Base-by-base conservation (phyloP, 192 early-diverging fungal species). In the Linderina pennispora region DNA sequence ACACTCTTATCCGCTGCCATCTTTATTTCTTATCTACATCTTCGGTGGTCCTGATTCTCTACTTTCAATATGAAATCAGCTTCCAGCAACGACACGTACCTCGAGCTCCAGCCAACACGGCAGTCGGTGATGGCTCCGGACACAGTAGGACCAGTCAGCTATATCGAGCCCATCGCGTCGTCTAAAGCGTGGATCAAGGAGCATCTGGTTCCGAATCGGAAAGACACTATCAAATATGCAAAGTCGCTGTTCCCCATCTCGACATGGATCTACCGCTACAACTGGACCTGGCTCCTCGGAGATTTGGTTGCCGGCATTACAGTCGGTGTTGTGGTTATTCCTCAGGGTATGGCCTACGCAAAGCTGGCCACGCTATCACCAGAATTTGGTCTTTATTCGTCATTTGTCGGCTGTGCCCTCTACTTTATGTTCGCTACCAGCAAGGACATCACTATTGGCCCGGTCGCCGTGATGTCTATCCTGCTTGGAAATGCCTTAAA, bases 401-500 rank as follows among this genome's bases (percentile, higher is more conserved):
- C 72, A 16, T 74, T 85, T 47, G 48, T 77, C 34, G 81, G 81
- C 28, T 46, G 71, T 11, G 25, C 83, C 14, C 25, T 79, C 15
- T 85, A 85, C 50, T 47, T 58, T n/a, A 43, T 80, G 3, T 75
- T 85, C 45, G 80, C 77, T 16, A 85, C 83, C 8, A 70, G 75
- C 3, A 81, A 82, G 49, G 71, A 62, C 44, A 48, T 79, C 25
- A 81, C 79, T 9, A 80, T 83, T 43, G 83, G 83, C 8, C 33
- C 77, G 2, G 79, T 77, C 8, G 74, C 85, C 31, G 83, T 89
- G 23, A 65, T 84, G 35, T 84, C 85, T 18, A 67, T 82, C 9
- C 48, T 85, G 9, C 62, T 76, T 35, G 79, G 82, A 15, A 78
- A 89, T 58, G 54, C 32, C 32, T 14, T 33, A 8, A 14, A 33